These are phyloP conservation scores for Dictyostelium capitatum DNA, from an alignment of 78 protist species.

Conservation along the genomic window DNA sequence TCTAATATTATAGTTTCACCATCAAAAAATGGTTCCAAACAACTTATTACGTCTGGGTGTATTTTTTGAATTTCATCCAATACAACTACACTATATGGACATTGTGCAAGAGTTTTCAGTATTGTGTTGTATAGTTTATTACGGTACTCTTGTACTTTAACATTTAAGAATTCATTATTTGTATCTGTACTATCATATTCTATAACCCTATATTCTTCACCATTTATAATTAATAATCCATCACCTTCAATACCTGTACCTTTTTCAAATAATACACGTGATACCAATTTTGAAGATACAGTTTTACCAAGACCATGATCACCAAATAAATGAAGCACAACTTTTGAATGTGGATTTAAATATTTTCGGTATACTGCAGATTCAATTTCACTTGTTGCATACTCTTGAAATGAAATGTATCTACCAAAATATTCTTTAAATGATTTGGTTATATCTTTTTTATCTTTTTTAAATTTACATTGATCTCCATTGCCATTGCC, in stretches of 20 bases:
- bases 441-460: slow-evolving; percentile 8
- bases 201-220: slow-evolving; percentile 28
- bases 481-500: not conserved
- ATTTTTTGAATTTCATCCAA: slow-evolving; percentile 71
- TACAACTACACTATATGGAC: slow-evolving; percentile 37
- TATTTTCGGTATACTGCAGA: not conserved
- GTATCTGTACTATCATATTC: not conserved
- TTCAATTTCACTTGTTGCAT: not conserved
- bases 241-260: slow-evolving; percentile 37
- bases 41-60: slow-evolving; percentile 17
- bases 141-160: not conserved
- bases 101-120: not conserved
- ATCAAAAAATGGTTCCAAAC: slow-evolving; percentile 63
- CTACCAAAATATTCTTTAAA: slow-evolving; percentile 8
- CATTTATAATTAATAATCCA: slow-evolving; percentile 32
- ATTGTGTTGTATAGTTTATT: not conserved
- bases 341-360: not conserved
- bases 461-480: not conserved
- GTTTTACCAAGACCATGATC: slow-evolving; percentile 71
- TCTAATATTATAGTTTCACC: not conserved
- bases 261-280: slow-evolving; percentile 26
- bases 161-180: slow-evolving; percentile 1
- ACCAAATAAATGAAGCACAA: slow-evolving; percentile 24
- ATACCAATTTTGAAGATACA: not conserved
- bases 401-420: not conserved